Base-by-base conservation (phyloP, 257 asterid genomes). In the Solanum paucissectum region DNA sequence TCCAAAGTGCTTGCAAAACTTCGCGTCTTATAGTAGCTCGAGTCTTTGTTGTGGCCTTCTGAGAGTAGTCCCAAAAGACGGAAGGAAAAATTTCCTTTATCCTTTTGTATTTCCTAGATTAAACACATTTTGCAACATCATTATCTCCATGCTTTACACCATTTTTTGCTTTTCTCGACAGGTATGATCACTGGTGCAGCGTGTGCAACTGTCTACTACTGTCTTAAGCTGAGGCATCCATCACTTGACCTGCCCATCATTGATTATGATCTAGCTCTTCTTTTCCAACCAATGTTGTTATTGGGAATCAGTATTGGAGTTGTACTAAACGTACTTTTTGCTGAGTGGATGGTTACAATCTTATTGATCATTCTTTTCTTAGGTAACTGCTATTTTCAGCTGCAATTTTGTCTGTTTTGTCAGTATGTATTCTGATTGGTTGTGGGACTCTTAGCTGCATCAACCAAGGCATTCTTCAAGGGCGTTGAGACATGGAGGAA, bases 131-230 rank as follows among this genome's bases (percentile, higher is more conserved):
- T 21, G 20, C 33, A 38, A 21, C 3, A 75, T 21, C 83, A 74
- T 21, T 11, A 37, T 74, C 52, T 37, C 5, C 18, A 4, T 33
- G 32, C 16, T 20, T 46, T 83, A 83, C 7, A 4, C 36, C 52
- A 38, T 66, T 69, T 66, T 64, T 32, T 90, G 32, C 68, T 79
- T 66, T 18, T 68, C 64, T 49, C 62, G 25, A 20, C 85, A 93
- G 96, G 94, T 91, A 93, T 93, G 96, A 91, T 93, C 87, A 91
- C 92, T 16, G 96, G 96, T 85, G 94, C 93, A 32, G 96, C 96
- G 7, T 87, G 90, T 27, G 93, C 96, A 42, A 89, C 95, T 3
- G 94, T 94, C 42, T 92, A 90, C 83, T 92, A 86, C 92, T 92
- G 92, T 89, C 92, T 94, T 76, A 92, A 91, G 89, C 93, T 89